These are phyloP conservation scores for Tylopilus vinaceipallidus DNA, from an alignment of 768 basidiomycete genomes.

Conservation along the genomic window DNA sequence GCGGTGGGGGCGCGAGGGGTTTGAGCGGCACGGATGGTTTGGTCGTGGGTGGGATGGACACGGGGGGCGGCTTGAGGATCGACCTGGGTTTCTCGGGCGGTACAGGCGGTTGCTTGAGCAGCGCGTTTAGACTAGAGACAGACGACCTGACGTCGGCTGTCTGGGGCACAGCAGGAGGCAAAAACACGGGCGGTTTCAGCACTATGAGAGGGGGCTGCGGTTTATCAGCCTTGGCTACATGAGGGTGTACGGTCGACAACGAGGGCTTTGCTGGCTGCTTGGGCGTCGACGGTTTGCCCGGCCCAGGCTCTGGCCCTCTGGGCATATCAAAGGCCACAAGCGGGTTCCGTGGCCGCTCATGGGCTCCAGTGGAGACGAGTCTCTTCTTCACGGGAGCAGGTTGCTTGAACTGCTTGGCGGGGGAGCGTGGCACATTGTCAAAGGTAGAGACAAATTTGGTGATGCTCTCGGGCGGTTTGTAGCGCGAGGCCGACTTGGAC, in stretches of 20 bases:
- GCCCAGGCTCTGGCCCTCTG: constrained; percentile 3
- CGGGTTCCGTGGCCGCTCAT: constrained; percentile 19
- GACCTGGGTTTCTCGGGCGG: constrained; percentile 20
- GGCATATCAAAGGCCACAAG: neutral
- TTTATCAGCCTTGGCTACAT: neutral
- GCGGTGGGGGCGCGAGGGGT: constrained; percentile 29
- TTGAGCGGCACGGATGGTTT: constrained; percentile 20
- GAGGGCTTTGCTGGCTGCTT: constrained; percentile 3
- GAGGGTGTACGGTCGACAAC: constrained; percentile 6
- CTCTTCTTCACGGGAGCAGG: neutral
- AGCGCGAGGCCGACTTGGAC: constrained; percentile 18
- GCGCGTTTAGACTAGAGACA: constrained; percentile 4
- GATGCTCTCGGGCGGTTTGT: constrained; percentile 25
- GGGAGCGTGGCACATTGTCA: constrained; percentile 3
- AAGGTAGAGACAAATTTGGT: constrained; percentile 32
- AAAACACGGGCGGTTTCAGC: constrained; percentile 17
- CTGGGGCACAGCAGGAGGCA: neutral
- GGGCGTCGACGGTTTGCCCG: too few relatives aligned
- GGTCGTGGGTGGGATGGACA: constrained; percentile 14
- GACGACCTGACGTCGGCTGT: neutral
- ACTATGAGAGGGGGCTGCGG: constrained; percentile 9
- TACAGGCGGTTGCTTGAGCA: constrained; percentile 6
- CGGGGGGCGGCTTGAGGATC: constrained; percentile 28
- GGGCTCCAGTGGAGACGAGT: too few relatives aligned
- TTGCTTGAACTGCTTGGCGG: constrained; percentile 6